These are phyloP conservation scores for Paramecium octaurelia DNA, from an alignment of 73 alveolate genomes.

Conservation along the genomic window DNA sequence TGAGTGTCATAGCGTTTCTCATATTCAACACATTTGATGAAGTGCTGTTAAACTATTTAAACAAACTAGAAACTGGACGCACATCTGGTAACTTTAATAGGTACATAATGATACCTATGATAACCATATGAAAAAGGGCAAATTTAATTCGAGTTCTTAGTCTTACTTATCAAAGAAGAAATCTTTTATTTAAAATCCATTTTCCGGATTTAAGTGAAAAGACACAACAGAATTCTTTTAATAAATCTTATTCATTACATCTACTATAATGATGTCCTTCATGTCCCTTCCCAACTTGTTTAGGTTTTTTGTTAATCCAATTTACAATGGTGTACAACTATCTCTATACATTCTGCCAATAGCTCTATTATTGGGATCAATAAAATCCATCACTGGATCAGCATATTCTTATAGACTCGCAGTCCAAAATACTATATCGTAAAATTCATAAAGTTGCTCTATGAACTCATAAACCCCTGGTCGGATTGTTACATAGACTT, in stretches of 20 bases:
- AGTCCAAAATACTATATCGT: conserved; percentile 70
- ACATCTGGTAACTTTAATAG: conserved; percentile 18
- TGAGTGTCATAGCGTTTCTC: neutral
- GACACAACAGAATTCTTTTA: conserved; percentile 77
- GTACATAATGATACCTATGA: conserved; percentile 3
- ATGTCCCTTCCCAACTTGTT: conserved; percentile 65
- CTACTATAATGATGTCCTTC: conserved; percentile 67
- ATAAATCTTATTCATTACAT: conserved; percentile 5
- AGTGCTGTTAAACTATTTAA: neutral
- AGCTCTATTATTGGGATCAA: conserved; percentile 60
- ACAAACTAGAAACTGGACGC: neutral
- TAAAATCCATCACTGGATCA: conserved; percentile 66
- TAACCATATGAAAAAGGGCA: conserved; percentile 47
- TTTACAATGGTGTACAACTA: conserved; percentile 55
- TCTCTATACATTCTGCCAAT: conserved; percentile 65
- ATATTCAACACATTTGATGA: neutral
- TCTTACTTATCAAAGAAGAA: conserved; percentile 65
- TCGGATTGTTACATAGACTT: conserved; percentile 75
- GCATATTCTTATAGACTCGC: conserved; percentile 73
- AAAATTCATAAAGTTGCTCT: conserved; percentile 59
- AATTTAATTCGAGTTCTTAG: neutral
- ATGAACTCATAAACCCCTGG: conserved; percentile 82
- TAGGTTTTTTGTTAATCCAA: conserved; percentile 68
- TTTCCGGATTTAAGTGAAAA: conserved; percentile 78
- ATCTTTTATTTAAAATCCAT: conserved; percentile 79